Evolutionary conservation across 2,329 filamentous ascomycete genomes (phyloP), one percentile per base, ranked within the genome.

Genomic region (Curvularia sp.): DNA sequence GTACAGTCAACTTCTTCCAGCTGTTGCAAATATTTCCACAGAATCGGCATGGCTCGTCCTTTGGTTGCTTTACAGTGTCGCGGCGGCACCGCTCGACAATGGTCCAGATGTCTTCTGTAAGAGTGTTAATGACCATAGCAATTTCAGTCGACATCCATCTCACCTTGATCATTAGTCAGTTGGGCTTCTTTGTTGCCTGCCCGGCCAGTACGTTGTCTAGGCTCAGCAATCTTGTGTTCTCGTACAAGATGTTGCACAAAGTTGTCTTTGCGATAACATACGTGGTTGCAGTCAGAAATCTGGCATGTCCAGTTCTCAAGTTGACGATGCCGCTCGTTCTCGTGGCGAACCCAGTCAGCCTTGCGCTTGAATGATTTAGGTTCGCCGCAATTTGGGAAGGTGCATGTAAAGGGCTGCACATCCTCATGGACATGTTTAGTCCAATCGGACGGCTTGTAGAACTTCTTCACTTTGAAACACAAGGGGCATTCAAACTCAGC

Each of bases 371-470:
- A 97, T 34, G 92, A 93, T 77, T 96, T 96, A 18, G 91, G 88
- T 47, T 96, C 92, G 8, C 86, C 85, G 73, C 93, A 97, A 49
- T 87, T 84, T 2, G 90, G 87, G 80, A 94, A 97, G 0, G 93
- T 97, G 77, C 93, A 97, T 3, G 92, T 96, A 67, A 97, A 97
- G 0, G 93, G 93, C 73, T 95, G 91, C 1, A 97, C 87, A 73
- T 97, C 93, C 77, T 97, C 93, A 68, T 96, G 92, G 0, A 97
- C 91, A 71, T 97, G 93, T 75, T 97, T 97, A 1, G 93, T 96
- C 93, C 93, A 97, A 77, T 97, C 93, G 0, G 93, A 97, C 15
- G 93, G 93, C 76, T 97, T 97, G 68, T 89, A 86, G 68, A 95
- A 93, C 69, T 88, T 92, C 81, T 95, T 96, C 51, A 88, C 84